Base-by-base conservation (phyloP, 768 basidiomycete species). In the Tylopilus sp. region DNA sequence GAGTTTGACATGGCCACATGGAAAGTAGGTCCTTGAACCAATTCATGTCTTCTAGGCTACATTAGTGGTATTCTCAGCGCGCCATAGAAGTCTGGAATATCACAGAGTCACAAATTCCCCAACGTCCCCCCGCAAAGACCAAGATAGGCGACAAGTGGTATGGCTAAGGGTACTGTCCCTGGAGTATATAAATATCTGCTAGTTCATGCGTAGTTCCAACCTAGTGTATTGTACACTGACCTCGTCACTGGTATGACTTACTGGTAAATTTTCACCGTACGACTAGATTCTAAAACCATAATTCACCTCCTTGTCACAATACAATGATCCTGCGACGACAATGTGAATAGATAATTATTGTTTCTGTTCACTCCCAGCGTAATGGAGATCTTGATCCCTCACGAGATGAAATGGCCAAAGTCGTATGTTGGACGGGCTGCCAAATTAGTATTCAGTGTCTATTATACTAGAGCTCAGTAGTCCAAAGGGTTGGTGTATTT, bases 1-100 rank as follows among this genome's bases (percentile, higher is more conserved):
- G 94, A 98, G 68, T 85, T 98, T 61, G 94, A 96, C 59, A 86
- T 89, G 83, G 80, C 83, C 4, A 86, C 87, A 0, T 99, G 95
- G 95, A 72, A 78, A 81, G 95, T 93, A 57, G 21, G 11, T 29
- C 78, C 67, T 14, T 38, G 52, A 41, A 40, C 48, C 19, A 11
- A 19, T 31, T 26, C 12, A 6, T 11, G 9, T 17, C 22, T 26
- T 26, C 12, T 21, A 26, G 6, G 30, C 49, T 55, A 50, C 31
- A 38, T 21, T 7, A 44, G 12, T 28, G 24, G 26, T 13, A 14
- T 46, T 28, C 40, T 30, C 63, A 96, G 93, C 82, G 86, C 12
- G 93, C 96, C 9, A 97, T 91, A 61, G 81, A 92, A 56, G 80
- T 88, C 0, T 97, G 94, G 72, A 72, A 89, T 29, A 95, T 98